Evolutionary conservation across 2,329 filamentous ascomycete genomes (phyloP).

Genomic region (Penicillium nordicum): DNA sequence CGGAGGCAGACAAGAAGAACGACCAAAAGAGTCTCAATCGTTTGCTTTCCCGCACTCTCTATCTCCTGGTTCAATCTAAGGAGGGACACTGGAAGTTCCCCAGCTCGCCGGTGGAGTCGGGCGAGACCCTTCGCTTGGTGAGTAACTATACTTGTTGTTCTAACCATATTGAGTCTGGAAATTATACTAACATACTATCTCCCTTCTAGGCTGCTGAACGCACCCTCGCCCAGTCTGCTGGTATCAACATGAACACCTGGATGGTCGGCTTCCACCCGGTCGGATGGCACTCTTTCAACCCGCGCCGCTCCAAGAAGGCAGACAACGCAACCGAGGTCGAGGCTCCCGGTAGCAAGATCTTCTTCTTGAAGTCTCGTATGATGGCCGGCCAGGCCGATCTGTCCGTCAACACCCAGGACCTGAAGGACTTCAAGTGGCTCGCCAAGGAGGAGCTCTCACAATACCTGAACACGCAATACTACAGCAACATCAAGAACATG

Average conservation of each 20-base stretch:
- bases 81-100: constrained; percentile 80
- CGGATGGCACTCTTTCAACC: constrained; percentile 66
- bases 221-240: constrained; percentile 71
- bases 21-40: constrained; percentile 77
- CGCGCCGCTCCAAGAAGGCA: constrained; percentile 40
- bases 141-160: constrained; percentile 33
- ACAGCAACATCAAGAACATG: constrained; percentile 74
- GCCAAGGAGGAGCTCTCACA: constrained; percentile 80
- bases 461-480: constrained; percentile 66
- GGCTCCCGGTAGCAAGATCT: constrained; percentile 72
- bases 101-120: constrained; percentile 61
- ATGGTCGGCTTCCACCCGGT: constrained; percentile 87
- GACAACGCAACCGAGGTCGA: constrained; percentile 33
- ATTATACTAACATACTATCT: constrained; percentile 4
- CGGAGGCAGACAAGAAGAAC: constrained; percentile 72
- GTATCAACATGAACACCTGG: constrained; percentile 98
- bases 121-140: constrained; percentile 81
- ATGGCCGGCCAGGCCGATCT: constrained; percentile 94
- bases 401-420: constrained; percentile 64
- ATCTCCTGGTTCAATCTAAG: constrained; percentile 72
- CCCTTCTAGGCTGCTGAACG: constrained; percentile 70
- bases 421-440: constrained; percentile 87
- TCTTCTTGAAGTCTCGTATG: constrained; percentile 95
- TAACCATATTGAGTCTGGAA: background rate
- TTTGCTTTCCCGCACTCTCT: constrained; percentile 75